Base-by-base conservation (phyloP, 768 basidiomycete species). In the Rhizopogon salebrosus region DNA sequence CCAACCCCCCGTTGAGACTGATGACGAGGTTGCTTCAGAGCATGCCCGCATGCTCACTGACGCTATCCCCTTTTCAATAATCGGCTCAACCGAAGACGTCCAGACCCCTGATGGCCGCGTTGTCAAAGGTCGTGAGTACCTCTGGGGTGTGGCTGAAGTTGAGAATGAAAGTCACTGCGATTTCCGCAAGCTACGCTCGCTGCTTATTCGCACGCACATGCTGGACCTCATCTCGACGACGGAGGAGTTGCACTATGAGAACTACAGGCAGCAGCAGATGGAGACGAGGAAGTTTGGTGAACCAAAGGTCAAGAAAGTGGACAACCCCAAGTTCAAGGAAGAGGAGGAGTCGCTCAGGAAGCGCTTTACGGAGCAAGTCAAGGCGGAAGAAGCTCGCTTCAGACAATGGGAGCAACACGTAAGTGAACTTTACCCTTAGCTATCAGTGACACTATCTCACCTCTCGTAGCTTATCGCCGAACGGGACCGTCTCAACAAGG, bases 81-180 rank as follows among this genome's bases (percentile, higher is more conserved):
- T 99, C 63, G 97, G 97, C 29, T 93, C 89, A 22, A 98, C 92
- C 0, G 86, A 95, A 65, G 95, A 99, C 59, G 95, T 99, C 42
- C 81, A 82, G 62, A 98, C 92, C 3, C 73, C 78, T 22, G 95
- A 98, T 66, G 97, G 97, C 10, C 84, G 94, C 53, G 72, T 83
- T 31, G 97, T 99, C 66, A 98, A 98, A 73, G 97, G 97, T 41
- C 86, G 97, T 62, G 92, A 98, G 71, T 99, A 99, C 68, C 84
- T 95, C 13, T 99, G 97, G 97, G 97, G 97, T 78, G 94, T 99
- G n/a, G 97, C 97, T 8, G 97, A 99, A 78, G 95, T 99, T 56
- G 97, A 99, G 74, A 98, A 99, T 68, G 97, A 99, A 75, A 87
- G 88, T 69, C 97, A 99, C 74, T 99, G 97, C 68, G 97, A 98